A percentile compares a stretch with the other conserved stretches of the same genome.
Evolutionary conservation across 768 basidiomycete genomes (phyloP).

Genomic region (Tulasnella sp.): DNA sequence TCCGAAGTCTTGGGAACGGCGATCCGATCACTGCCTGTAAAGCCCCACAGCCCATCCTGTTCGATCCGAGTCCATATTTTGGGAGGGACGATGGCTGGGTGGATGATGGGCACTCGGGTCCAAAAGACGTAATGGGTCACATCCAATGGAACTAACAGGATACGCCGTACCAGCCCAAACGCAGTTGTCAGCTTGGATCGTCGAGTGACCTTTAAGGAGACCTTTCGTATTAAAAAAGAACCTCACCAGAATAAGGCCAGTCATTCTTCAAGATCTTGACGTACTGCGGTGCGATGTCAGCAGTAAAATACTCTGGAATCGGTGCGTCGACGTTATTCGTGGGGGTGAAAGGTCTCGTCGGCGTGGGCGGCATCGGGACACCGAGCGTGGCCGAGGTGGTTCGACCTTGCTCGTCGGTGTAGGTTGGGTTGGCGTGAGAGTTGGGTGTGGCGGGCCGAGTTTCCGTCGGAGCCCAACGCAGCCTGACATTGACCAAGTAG

Average conservation of each 20-base stretch:
- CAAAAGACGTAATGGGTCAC: constrained; percentile 69
- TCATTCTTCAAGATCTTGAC: constrained; percentile 70
- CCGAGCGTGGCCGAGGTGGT: background rate
- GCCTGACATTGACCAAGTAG: constrained; percentile 54
- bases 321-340: background rate
- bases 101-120: constrained; percentile 63
- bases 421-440: constrained; percentile 15
- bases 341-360: constrained; percentile 13
- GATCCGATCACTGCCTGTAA: constrained; percentile 43
- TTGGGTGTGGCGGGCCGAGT: constrained; percentile 7
- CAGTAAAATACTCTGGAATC: constrained; percentile 50
- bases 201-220: background rate
- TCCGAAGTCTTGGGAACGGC: constrained; percentile 36
- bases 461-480: constrained; percentile 43
- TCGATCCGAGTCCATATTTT: constrained; percentile 39
- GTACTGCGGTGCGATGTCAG: constrained; percentile 44
- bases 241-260: constrained; percentile 76
- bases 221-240: background rate
- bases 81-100: constrained; percentile 35
- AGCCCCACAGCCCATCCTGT: constrained; percentile 74
- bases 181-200: background rate
- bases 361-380: constrained; percentile 18
- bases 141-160: constrained; percentile 46
- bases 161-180: too few species aligned
- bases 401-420: constrained; percentile 11